Conservation (phyloP, 805 yeast genomes). For the Sugiyamaella boreocaroliniensis region DNA sequence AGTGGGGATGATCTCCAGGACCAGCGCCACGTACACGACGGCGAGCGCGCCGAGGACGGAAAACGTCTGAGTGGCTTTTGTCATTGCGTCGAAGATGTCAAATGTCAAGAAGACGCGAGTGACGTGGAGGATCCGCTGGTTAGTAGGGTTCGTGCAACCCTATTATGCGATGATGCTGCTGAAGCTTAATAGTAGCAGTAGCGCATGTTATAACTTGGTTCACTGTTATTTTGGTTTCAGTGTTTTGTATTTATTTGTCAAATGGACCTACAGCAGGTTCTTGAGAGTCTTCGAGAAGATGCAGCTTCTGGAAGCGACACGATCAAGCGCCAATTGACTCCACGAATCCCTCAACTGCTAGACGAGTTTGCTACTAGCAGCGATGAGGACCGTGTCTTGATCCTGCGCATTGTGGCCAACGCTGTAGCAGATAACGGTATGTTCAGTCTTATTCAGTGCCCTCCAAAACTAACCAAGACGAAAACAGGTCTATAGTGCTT, state of each 20-base stretch:
- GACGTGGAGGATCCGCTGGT: neutral
- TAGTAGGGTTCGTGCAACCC: no score
- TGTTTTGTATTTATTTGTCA: no score
- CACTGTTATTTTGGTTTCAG: no score
- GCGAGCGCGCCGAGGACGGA: conserved; percentile 40
- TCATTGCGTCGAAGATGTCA: conserved; percentile 38
- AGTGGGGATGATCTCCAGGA: conserved; percentile 48
- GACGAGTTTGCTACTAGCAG: neutral
- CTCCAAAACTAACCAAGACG: neutral
- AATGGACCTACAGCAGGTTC: neutral
- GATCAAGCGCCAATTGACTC: neutral
- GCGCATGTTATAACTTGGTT: no score
- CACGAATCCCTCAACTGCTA: neutral
- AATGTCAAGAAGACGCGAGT: neutral
- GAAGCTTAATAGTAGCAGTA: no score
- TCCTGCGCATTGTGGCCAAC: conserved; percentile 12
- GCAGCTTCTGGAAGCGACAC: neutral
- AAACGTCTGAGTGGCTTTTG: conserved; percentile 59
- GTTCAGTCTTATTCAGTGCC: neutral
- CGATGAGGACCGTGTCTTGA: neutral
- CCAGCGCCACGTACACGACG: conserved; percentile 48
- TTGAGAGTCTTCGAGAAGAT: neutral
- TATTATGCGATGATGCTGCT: no score
- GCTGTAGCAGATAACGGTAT: conserved; percentile 15
- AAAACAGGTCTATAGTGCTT: neutral